Base-by-base conservation (phyloP, 2,329 filamentous ascomycete genomes). In the Ophiostoma triangulosporum region DNA sequence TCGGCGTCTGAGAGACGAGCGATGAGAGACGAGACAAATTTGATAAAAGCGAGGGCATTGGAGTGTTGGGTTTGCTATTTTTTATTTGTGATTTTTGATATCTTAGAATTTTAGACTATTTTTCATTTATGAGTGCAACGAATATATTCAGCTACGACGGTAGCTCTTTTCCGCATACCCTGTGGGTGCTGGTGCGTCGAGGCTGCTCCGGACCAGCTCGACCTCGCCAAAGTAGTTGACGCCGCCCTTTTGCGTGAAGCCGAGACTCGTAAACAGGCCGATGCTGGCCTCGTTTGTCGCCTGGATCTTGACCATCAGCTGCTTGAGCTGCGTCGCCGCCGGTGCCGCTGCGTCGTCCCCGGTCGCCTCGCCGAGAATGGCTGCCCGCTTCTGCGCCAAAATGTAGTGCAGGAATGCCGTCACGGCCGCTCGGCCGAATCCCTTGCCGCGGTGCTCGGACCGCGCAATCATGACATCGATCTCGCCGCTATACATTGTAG, bases 391-490 rank as follows among this genome's bases (percentile, higher is more conserved):
- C 1, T 64, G 64, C 4, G 72, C 29, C 36, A 58, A 59, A 6
- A 95, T 71, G 62, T 89, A 97, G 46, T 72, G 66, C 50, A 96
- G 62, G 54, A 97, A 84, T 0, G 79, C 69, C 3, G 80, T 64
- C 1, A 95, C 72, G 0, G 85, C 78, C 0, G 78, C 76, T 5
- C 73, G 70, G 0, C 88, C 89, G 6, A 81, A 70, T 0, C 88
- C 88, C 7, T 72, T 70, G 0, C 83, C 72, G 24, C 83, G 80
- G 29, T 79, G 69, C 0, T 65, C 62, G 4, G 68, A 68, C 1
- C 71, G 69, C 0, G 88, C 88, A 57, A 95, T 82, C 89, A 95
- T 95, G 58, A 95, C 77, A 66, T 95, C 88, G 6, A 95, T 68
- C 63, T 95, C 89, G 24, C 86, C 89, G 3, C 29, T 51, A 33